These are phyloP conservation scores for Tetrapisispora phaffii DNA, from an alignment of 805 yeast species.

Conservation along the genomic window DNA sequence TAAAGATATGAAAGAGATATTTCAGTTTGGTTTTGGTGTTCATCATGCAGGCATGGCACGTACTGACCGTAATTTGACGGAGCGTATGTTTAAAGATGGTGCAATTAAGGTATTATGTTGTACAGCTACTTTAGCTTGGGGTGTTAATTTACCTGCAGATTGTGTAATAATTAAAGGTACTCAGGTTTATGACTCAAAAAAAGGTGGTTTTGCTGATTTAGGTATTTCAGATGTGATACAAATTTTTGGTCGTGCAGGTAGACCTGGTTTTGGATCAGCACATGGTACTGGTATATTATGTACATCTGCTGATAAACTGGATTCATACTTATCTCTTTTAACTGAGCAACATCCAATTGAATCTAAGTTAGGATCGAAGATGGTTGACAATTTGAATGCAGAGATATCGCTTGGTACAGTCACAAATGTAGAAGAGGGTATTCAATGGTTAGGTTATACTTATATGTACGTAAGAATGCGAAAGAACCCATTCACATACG, in stretches of 20 bases:
- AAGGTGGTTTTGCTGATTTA: slow-evolving; percentile 87
- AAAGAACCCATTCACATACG: slow-evolving; percentile 87
- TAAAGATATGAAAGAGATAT: slow-evolving; percentile 72
- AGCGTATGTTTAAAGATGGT: slow-evolving; percentile 76
- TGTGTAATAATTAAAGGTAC: slow-evolving; percentile 96
- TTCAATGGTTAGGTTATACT: slow-evolving; percentile 96
- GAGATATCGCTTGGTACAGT: slow-evolving; percentile 94
- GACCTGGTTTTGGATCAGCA: slow-evolving; percentile 84
- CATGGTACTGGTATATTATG: slow-evolving; percentile 88
- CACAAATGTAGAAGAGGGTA: slow-evolving; percentile 87
- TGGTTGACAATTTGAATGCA: slow-evolving; percentile 90
- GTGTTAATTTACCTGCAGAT: slow-evolving; percentile 96
- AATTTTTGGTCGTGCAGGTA: slow-evolving; percentile 98
- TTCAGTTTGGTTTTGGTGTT: slow-evolving; percentile 74
- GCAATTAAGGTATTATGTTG: slow-evolving; percentile 84
- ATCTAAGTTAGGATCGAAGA: slow-evolving; percentile 62
- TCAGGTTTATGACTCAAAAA: slow-evolving; percentile 85
- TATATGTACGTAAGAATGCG: slow-evolving; percentile 90
- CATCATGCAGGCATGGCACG: slow-evolving; percentile 98
- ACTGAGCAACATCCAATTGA: slow-evolving; percentile 97
- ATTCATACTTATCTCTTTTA: slow-evolving; percentile 78
- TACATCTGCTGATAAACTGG: slow-evolving; percentile 71
- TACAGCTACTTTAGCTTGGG: slow-evolving; percentile 99
- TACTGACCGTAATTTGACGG: slow-evolving; percentile 80
- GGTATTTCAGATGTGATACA: slow-evolving; percentile 96